A percentile compares a stretch with the other conserved stretches of the same genome.
These are phyloP conservation scores for Eimeria falciformis DNA, from an alignment of 169 alveolate species.

Conservation along the genomic window DNA sequence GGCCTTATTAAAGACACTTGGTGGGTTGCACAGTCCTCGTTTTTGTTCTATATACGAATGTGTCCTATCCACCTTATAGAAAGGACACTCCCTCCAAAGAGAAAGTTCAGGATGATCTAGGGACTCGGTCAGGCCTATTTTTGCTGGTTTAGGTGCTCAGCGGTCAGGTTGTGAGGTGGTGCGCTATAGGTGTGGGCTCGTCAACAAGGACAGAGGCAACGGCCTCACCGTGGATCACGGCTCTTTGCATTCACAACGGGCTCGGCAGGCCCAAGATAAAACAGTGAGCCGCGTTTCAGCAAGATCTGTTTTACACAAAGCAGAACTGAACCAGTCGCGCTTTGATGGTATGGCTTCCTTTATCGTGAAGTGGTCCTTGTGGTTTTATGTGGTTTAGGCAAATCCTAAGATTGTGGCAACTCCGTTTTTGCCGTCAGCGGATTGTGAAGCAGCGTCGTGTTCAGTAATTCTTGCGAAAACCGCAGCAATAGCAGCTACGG, in stretches of 20 bases:
- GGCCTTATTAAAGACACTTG: constrained; percentile 37
- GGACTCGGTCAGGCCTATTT: neutral
- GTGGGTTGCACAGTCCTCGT: constrained; percentile 40
- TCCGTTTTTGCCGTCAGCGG: neutral
- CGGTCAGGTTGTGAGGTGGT: neutral
- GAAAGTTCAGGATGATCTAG: neutral
- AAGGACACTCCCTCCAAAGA: neutral
- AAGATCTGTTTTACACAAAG: neutral
- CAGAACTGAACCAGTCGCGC: neutral
- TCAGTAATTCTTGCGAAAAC: neutral
- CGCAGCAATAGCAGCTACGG: constrained; percentile 61
- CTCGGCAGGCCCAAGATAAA: neutral
- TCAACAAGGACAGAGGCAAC: neutral
- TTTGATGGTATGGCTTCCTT: neutral
- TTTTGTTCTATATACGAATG: too few relatives aligned
- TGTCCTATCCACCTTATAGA: too few relatives aligned
- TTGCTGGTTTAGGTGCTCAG: neutral
- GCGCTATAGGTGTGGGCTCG: constrained; percentile 26
- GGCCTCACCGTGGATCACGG: neutral
- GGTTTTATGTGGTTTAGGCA: constrained; percentile 1
- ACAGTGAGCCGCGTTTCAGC: neutral
- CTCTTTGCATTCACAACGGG: neutral
- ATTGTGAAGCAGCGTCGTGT: neutral
- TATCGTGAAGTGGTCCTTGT: neutral
- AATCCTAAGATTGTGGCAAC: neutral